These are phyloP conservation scores for Taiozyma sp. DNA, from an alignment of 1,139 yeast species.

Conservation along the genomic window DNA sequence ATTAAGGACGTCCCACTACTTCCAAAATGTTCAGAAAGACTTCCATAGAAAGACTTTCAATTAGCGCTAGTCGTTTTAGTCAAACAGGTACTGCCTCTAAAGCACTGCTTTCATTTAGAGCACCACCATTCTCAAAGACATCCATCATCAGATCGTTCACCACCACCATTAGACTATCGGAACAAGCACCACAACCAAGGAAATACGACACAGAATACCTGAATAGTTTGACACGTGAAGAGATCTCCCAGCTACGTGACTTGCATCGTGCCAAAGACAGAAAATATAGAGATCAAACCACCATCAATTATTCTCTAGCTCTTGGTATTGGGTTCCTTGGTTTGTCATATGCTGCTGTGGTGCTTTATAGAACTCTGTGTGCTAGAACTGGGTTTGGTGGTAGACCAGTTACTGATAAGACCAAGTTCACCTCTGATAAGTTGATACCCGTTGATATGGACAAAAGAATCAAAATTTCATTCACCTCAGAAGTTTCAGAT, in stretches of 20 bases:
- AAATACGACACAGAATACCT: conserved; percentile 13
- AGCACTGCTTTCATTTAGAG: neutral
- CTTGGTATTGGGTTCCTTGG: conserved; percentile 71
- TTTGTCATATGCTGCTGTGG: conserved; percentile 86
- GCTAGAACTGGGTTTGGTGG: conserved; percentile 97
- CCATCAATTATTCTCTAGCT: conserved; percentile 68
- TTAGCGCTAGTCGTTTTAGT: neutral
- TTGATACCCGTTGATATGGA: conserved; percentile 85
- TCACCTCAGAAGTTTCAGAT: conserved; percentile 90
- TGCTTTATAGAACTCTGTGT: conserved; percentile 86
- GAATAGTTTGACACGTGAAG: conserved; percentile 27
- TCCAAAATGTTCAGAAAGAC: neutral
- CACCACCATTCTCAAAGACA: neutral
- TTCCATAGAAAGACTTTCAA: neutral
- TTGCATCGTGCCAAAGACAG: conserved; percentile 28
- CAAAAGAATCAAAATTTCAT: conserved; percentile 72
- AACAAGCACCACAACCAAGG: neutral
- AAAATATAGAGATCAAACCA: conserved; percentile 38
- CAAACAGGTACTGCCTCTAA: neutral
- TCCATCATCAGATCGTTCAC: conserved; percentile 4
- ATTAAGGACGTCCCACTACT: neutral
- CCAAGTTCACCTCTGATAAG: conserved; percentile 80
- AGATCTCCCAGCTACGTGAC: conserved; percentile 29
- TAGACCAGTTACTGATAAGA: conserved; percentile 79
- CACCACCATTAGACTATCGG: neutral